Conservation (phyloP, 2,329 filamentous ascomycete genomes). For the Ophiostoma australiae region DNA sequence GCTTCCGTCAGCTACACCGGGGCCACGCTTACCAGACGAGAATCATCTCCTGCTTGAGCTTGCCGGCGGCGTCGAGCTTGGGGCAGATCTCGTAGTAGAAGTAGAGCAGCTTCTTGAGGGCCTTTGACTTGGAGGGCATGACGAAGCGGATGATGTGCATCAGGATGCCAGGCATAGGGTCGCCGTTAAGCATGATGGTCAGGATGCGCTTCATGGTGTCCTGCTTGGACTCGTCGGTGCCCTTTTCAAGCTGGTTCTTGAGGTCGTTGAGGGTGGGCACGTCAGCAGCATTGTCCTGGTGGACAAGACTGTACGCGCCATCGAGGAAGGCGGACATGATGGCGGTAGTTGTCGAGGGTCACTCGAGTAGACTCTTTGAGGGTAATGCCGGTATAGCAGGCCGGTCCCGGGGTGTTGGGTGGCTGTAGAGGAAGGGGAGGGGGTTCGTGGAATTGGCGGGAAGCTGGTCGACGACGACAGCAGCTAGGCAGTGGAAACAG, state of each 20-base stretch:
- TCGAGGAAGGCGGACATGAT: constrained; percentile 94
- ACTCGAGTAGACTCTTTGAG: neutral
- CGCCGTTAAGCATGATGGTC: constrained; percentile 96
- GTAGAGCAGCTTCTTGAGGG: constrained; percentile 95
- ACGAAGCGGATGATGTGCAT: constrained; percentile 99
- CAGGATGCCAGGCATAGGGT: constrained; percentile 87
- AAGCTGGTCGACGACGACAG: constrained; percentile 6
- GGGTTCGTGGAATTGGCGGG: constrained; percentile 13
- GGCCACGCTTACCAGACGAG: constrained; percentile 71
- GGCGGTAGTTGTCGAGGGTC: constrained; percentile 31
- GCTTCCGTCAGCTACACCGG: constrained; percentile 11
- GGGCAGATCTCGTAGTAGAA: constrained; percentile 99
- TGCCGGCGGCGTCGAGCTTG: constrained; percentile 85
- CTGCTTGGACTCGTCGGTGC: constrained; percentile 84
- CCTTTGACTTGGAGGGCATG: constrained; percentile 96
- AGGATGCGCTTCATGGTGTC: constrained; percentile 96
- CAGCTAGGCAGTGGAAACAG: neutral
- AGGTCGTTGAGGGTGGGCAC: constrained; percentile 86
- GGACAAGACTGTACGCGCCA: constrained; percentile 91
- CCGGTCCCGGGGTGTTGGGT: neutral
- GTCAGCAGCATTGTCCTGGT: constrained; percentile 94
- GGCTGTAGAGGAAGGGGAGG: neutral
- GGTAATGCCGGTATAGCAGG: neutral
- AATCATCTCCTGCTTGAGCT: constrained; percentile 99
- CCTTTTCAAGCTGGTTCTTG: constrained; percentile 89